Base-by-base conservation (phyloP, 2,329 filamentous ascomycete genomes). In the Tetracladium maxilliforme region DNA sequence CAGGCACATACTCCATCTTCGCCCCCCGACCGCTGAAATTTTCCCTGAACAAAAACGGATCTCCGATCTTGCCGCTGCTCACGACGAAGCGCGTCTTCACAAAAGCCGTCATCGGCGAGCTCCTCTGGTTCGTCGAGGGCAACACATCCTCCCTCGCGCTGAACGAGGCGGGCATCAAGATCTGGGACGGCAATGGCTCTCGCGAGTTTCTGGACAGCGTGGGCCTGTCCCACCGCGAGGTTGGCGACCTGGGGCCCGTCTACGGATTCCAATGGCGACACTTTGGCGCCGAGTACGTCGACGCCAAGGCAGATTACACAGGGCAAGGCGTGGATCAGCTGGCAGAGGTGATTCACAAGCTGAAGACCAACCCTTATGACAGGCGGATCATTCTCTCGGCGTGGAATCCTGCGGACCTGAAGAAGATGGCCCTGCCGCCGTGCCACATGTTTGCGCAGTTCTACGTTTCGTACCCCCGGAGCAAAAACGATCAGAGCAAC, bases 181-280 rank as follows among this genome's bases (percentile, higher is more conserved):
- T 98, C 48, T 98, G 90, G 90, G 90, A 98, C 47, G 87, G 86
- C 41, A 98, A 98, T 47, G 90, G 87, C 21, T 84, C 76, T 23
- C 80, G 90, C 40, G 78, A 74, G 43, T 95, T 79, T 49, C 78
- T 98, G 19, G 87, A 98, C 56, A 74, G 62, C 33, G 67, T 90
- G 2, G 87, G 87, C 1, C 66, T 95, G 6, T 60, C 63, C 0
- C 73, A 93, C 45, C 81, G 87, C 31, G 81, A 71, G 26, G 79
- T 75, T 12, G 90, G 90, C 35, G 90, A 98, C 44, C 62, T 98
- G 0, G 90, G 90, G 1, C 90, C 90, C 16, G 86, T 95, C 0
- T 98, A 98, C 47, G 90, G 90, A 3, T 98, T 98, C 56, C 90
- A 98, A 54, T 98, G 90, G 90, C 79, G 90, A 4, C 87, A 95